Evolutionary conservation across 148 eudicot genomes (phyloP), one percentile per base, ranked within the genome.

Genomic region (Hydrangea macrophylla): DNA sequence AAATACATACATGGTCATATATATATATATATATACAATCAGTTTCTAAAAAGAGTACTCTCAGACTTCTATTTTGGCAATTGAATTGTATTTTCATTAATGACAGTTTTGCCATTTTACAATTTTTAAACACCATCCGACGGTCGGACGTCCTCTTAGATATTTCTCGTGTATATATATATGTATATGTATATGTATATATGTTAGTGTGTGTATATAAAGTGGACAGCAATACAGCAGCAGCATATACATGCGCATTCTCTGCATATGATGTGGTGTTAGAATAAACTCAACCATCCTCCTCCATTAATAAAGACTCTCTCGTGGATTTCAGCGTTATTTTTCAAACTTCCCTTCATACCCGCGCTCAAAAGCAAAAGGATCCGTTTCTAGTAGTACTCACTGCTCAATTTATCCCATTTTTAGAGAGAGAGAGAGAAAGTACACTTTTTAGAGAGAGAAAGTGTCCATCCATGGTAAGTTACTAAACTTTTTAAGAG

Each of bases 301-400:
- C 15, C 3, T 30, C 45, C 55, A 75, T 75, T 80, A 62, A 73
- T 71, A 45, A n/a, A n/a, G n/a, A 77, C 67, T 72, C 32, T 35
- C 75, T 80, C 86, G 76, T 90, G 81, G 88, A 78, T 37, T 90
- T 90, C 96, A 90, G 96, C 82, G 88, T 83, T 76, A 13, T 65
- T 74, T 81, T 90, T 86, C 81, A 82, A 84, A 84, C 83, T 73
- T 67, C 68, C 32, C 67, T 63, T 70, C 71, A 60, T 60, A 44
- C 83, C 97, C 92, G 88, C 94, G 81, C 86, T 74, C 77, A 76
- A 77, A 80, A 71, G 79, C 82, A 64, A 65, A n/a, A 39, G 65
- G 70, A 64, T 69, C 78, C 84, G 80, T 76, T 78, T 58, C 60
- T 77, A 23, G 51, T 30, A 32, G n/a, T 2, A 33, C n/a, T n/a